These are phyloP conservation scores for Podaxis sp. DNA, from an alignment of 768 basidiomycete genomes.

Conservation along the genomic window DNA sequence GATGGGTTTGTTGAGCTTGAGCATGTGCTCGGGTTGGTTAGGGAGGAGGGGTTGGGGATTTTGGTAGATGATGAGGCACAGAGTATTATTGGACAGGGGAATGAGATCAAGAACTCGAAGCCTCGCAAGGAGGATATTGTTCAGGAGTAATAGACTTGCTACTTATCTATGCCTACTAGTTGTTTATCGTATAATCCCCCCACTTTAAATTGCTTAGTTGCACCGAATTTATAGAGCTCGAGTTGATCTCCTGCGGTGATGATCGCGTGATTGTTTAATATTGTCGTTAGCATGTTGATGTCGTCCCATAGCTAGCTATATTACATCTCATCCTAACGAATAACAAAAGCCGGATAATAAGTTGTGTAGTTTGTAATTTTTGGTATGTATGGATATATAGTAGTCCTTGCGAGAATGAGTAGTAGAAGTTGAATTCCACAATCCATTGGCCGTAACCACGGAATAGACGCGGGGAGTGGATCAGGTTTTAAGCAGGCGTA, in stretches of 20 bases:
- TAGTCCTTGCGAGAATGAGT: not conserved
- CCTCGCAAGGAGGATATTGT: slow-evolving; percentile 98
- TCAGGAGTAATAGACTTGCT: slow-evolving; percentile 49
- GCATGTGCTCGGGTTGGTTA: slow-evolving; percentile 87
- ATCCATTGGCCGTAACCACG: too few relatives aligned
- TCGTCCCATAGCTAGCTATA: not conserved
- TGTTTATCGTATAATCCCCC: not conserved
- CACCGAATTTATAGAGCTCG: not conserved
- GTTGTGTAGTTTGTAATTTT: not conserved
- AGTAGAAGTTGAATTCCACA: not conserved
- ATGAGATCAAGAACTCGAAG: slow-evolving; percentile 73
- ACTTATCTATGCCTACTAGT: not conserved
- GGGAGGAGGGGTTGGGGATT: slow-evolving; percentile 85
- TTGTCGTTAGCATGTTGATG: not conserved
- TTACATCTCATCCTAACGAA: slow-evolving; percentile 9
- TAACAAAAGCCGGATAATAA: not conserved
- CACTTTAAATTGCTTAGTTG: not conserved
- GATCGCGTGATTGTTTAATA: not conserved
- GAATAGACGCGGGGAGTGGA: too few relatives aligned
- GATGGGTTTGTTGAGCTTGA: slow-evolving; percentile 96
- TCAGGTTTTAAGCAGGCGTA: not conserved
- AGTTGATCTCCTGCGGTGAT: not conserved
- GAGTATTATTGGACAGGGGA: slow-evolving; percentile 79
- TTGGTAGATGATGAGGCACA: slow-evolving; percentile 85
- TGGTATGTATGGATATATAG: not conserved